Evolutionary conservation across 805 yeast species (phyloP), one percentile per base, ranked within the genome.

Genomic region (Barnettozyma sucrosica): DNA sequence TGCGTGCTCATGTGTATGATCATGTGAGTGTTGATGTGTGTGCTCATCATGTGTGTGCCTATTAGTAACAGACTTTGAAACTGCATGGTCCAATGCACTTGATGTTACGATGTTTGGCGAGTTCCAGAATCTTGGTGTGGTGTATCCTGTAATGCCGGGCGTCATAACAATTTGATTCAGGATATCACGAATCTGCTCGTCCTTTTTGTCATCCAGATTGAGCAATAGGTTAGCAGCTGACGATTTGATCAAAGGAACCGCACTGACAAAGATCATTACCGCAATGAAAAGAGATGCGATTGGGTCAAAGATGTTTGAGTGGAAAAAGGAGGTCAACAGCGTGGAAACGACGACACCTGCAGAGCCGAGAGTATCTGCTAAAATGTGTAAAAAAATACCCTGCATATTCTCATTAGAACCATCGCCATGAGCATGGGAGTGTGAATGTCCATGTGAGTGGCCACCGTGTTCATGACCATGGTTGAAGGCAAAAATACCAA

Each of bases 291-390:
- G 72, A 1, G 98, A 90, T 0, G 97, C 95, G 19, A 93, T 66
- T 2, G 99, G 97, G 61, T 93, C 99, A 61, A 92, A 84, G 1
- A 96, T 83, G 46, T 81, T 77, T 16, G 80, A 79, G 9, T 76
- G 67, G 63, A 85, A 83, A 30, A 80, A 58, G 49, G 82, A 79
- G 8, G 92, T 85, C 36, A 93, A 67, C 5, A 89, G 46, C 0
- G 99, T 92, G 0, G 97, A 89, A 1, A 89, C 65, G n/a, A 93
- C 90, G 16, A 95, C 99, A 7, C 98, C 98, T 0, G 90, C 95
- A 0, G 98, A 92, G 0, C 99, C 99, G 36, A 93, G 69, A 0
- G 98, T 90, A 59, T 93, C 99, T 0, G 99, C 99, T 40, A 93
- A 63, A 26, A 93, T 86, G 57, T 93, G 99, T 40, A 93, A 69